A percentile compares a stretch with the other conserved stretches of the same genome.
Evolutionary conservation across 768 basidiomycete species (phyloP).

Genomic region (Xerocomellus intermedius): DNA sequence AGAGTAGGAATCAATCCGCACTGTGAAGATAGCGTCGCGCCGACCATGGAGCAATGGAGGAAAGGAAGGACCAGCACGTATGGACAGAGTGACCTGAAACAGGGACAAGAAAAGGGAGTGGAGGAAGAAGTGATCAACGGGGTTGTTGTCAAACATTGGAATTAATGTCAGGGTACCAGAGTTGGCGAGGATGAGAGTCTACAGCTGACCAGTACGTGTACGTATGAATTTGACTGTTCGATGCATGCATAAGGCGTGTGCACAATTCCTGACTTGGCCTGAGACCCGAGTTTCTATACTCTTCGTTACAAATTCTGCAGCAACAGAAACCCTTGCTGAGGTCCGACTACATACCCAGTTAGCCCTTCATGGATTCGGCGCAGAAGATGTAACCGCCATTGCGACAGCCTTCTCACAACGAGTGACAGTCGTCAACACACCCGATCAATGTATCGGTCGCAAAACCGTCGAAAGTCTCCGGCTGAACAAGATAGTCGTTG

Average conservation of each 20-base stretch:
- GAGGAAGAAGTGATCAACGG: constrained; percentile 58
- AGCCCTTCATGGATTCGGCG: no score
- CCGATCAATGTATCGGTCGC: no score
- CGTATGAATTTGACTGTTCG: background rate
- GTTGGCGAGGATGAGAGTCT: background rate
- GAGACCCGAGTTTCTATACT: no score
- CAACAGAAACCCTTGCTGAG: no score
- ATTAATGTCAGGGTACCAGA: constrained; percentile 25
- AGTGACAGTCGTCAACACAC: no score
- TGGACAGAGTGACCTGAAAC: constrained; percentile 45
- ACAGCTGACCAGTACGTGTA: background rate
- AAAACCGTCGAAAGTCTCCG: no score
- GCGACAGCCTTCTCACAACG: no score
- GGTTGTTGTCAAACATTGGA: constrained; percentile 56
- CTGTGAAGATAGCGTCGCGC: constrained; percentile 41
- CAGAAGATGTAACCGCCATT: no score
- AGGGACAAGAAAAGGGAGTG: constrained; percentile 39
- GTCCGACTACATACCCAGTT: no score
- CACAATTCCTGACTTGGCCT: no score
- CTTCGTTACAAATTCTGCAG: no score
- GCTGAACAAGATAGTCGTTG: no score
- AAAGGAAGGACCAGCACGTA: constrained; percentile 50
- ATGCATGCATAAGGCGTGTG: background rate
- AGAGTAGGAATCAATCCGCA: constrained; percentile 39
- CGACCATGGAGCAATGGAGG: constrained; percentile 54